Base-by-base conservation (phyloP, 441 rosid species). In the Pelargonium fulgidum region DNA sequence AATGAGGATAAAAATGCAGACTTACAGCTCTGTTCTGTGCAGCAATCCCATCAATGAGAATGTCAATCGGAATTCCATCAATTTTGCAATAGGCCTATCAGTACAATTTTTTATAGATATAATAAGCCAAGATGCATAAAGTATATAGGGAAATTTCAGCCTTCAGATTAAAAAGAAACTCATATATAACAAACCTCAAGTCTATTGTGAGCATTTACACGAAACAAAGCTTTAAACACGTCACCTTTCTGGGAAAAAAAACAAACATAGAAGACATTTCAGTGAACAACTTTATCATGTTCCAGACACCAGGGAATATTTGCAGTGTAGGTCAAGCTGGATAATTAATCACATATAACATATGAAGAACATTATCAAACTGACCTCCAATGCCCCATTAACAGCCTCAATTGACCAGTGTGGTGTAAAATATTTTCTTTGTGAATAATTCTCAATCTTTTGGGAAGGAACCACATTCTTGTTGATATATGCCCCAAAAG, bases 11-110 rank as follows among this genome's bases (percentile, higher is more conserved):
- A 66, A 47, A 65, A 10, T 50, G 74, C 59, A 64, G 59, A 80
- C 98, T 87, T 83, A 93, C 98, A 77, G 97, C 97, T 86, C 98
- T 87, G 68, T 91, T 93, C 80, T 93, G 98, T 11, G 78, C 73
- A 73, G 83, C 80, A 77, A 70, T 59, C 65, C 99, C 97, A 81
- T 54, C 82, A 65, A 93, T 84, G 17, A 93, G 90, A 80, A 93
- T 64, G 80, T 93, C 97, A 1, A 83, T 85, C 50, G 87, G 84
- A 12, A 93, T 86, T 71, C 96, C 92, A 22, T 91, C 95, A 72
- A 93, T 85, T 85, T 87, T 93, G 89, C 99, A 91, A 72, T 93
- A 93, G 20, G 97, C 99, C 99, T 93, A 65, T 58, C 69, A 71
- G 58, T 7, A 73, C 44, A 72, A 22, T 67, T n/a, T 36, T 68